Evolutionary conservation across 1,139 yeast genomes (phyloP).

Genomic region (Insectozyma bohioensis): DNA sequence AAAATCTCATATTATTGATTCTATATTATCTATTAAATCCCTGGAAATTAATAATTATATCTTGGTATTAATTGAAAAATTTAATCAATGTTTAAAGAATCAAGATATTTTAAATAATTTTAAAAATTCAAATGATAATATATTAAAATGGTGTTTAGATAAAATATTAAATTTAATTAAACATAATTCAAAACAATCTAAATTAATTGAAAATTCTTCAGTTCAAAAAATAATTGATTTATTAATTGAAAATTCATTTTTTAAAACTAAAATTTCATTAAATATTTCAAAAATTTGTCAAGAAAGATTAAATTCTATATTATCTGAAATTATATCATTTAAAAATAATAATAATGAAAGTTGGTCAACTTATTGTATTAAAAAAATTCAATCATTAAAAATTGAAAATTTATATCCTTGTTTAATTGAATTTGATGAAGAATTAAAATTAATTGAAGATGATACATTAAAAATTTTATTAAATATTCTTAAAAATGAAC

Average conservation of each 20-base stretch:
- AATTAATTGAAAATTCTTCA: conserved; percentile 11
- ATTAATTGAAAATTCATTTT: conserved; percentile 57
- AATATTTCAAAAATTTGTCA: conserved; percentile 28
- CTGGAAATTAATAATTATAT: conserved; percentile 16
- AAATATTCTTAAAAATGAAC: conserved; percentile 19
- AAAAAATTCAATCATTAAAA: conserved; percentile 28
- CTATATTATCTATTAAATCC: conserved; percentile 37
- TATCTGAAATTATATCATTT: conserved; percentile 55
- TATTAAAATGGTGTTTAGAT: conserved; percentile 69
- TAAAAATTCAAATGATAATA: conserved; percentile 37
- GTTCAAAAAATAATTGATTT: conserved; percentile 51
- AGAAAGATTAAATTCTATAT: conserved; percentile 64
- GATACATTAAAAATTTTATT: conserved; percentile 54
- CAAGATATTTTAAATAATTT: conserved; percentile 17
- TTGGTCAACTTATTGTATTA: conserved; percentile 57
- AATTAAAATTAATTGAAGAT: conserved; percentile 45
- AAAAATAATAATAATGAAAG: conserved; percentile 45
- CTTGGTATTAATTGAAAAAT: conserved; percentile 12
- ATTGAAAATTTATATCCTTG: conserved; percentile 20
- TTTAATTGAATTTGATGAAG: conserved; percentile 54
- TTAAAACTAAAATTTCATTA: conserved; percentile 32
- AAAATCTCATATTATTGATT: conserved; percentile 66
- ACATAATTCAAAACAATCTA: conserved; percentile 35
- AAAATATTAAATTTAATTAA: conserved; percentile 59
- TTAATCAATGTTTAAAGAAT: conserved; percentile 25